Evolutionary conservation across 208 protist genomes (phyloP), one percentile per base, ranked within the genome.

Genomic region (Trypanosoma avium): DNA sequence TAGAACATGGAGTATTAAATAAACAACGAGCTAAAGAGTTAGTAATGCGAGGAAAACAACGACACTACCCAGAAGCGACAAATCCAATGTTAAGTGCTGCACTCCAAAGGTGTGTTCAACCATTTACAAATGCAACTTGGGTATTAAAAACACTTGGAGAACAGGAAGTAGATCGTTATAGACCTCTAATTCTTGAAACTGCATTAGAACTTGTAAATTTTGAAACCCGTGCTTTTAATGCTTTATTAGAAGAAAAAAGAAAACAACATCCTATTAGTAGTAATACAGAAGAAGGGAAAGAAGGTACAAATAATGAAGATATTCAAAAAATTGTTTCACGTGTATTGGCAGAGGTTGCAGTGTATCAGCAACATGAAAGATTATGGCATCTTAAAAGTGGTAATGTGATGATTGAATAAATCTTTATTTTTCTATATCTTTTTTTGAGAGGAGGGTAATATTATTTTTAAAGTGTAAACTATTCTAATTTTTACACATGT

Each of bases 331-430:
- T 66, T 30, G 52, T 81, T 5, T 61, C 73, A 29, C 80, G 81
- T 43, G 84, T 96, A 17, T 35, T 92, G 26, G 46, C 73, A 4
- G 90, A 96, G 53, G 82, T 96, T 17, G 78, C 81, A 3, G 82
- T 86, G 40, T 96, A 76, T 57, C 73, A 83, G 47, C 36, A 57
- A 1, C 81, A 81, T 10, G 84, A 86, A 24, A 77, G 85, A 9
- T 61, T 93, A 13, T 96, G 85, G 83, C 79, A 88, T 52, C 32
- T 96, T 6, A 93, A 94, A 67, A 83, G 62, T 24, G 88, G 88
- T 4, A 84, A 85, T 36, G 71, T 62, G 9, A 46, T 75, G 4
- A 47, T 27, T 9, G 53, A 75, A 24, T 73, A 56, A 43, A 19
- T n/a, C n/a, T n/a, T n/a, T n/a, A n/a, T n/a, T n/a, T n/a, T n/a